phyloP scores from a whole-genome alignment of 2,329 filamentous ascomycete genomes.

The Beauveria australis region DNA sequence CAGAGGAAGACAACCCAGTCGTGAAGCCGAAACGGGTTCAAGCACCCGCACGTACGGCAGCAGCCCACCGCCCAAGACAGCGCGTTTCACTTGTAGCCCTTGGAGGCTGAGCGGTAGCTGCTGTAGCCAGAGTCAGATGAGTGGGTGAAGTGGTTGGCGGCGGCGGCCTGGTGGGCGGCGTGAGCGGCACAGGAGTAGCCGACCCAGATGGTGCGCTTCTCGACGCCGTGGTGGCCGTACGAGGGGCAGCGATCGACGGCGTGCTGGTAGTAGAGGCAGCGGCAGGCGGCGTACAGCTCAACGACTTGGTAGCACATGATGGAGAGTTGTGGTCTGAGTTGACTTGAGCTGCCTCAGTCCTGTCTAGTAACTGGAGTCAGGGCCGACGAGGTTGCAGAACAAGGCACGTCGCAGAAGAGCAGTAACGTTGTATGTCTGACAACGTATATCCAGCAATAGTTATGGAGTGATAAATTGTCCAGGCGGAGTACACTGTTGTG shows the following conservation, averaged over 20 bases:
- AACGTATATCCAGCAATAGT: neutral
- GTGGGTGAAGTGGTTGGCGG: slow-evolving; percentile 34
- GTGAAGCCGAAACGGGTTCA: slow-evolving; percentile 30
- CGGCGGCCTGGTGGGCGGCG: slow-evolving; percentile 28
- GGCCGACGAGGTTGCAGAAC: neutral
- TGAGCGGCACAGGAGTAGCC: slow-evolving; percentile 69
- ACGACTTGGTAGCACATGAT: slow-evolving; percentile 82
- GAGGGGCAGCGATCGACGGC: slow-evolving; percentile 73
- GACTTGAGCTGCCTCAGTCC: neutral
- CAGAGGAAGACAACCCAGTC: slow-evolving; percentile 42
- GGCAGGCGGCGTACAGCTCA: slow-evolving; percentile 79
- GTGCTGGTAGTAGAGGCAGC: slow-evolving; percentile 82
- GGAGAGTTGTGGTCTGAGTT: slow-evolving; percentile 6
- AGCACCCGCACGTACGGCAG: slow-evolving; percentile 33
- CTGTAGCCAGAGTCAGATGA: slow-evolving; percentile 49
- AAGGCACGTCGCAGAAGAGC: neutral
- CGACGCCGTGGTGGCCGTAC: slow-evolving; percentile 65
- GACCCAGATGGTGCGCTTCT: slow-evolving; percentile 71
- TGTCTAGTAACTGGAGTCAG: neutral
- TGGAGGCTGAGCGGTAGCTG: slow-evolving; percentile 37
- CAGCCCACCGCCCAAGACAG: slow-evolving; percentile 32
- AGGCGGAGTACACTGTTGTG: neutral
- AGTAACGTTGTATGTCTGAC: neutral
- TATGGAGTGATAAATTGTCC: neutral
- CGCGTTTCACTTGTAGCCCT: slow-evolving; percentile 29